Base-by-base conservation (phyloP, 75 land plant species). In the Sequoia sempervirens region DNA sequence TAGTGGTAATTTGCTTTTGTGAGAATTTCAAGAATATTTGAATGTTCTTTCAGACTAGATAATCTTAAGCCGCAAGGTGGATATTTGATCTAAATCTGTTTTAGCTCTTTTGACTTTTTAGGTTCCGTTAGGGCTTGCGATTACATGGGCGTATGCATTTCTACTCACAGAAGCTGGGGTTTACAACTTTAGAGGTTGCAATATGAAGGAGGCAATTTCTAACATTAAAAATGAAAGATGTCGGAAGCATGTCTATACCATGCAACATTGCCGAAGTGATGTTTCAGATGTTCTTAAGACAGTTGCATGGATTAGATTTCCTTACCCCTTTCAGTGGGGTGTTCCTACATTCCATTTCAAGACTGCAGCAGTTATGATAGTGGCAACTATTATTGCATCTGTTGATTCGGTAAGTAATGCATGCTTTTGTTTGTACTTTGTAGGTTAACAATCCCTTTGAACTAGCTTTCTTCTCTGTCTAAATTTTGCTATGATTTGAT, bases 321-420 rank as follows among this genome's bases (percentile, higher is more conserved):
- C 99, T 7, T 96, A 94, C 85, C 99, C 99, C 37, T 87, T 98
- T 36, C 99, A 98, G 80, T 98, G 99, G 99, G 99, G 99, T 52
- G 50, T 87, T 4, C 99, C 99, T 10, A 89, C 91, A 69, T 96
- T 98, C 90, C 88, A 87, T 64, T 89, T 91, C 72, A 91, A 87
- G 80, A 94, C 94, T 15, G 89, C 88, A 9, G 54, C 92, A 54
- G 90, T 98, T 23, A 95, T 98, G 99, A 84, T 91, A 12, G 61
- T 93, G 26, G 99, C 90, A 0, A 90, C 99, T 5, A 82, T 98
- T 12, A 90, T 98, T 80, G 94, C 99, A 83, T 92, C 99, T 64
- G 93, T 96, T n/a, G 99, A 98, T 83, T 96, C 99, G 85, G 99
- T 98, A 43, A 93, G 99, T 87, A 46, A 20, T 56, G 23, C 36